Evolutionary conservation across 192 early-diverging fungal genomes (phyloP).

Genomic region (Linnemannia zychae): DNA sequence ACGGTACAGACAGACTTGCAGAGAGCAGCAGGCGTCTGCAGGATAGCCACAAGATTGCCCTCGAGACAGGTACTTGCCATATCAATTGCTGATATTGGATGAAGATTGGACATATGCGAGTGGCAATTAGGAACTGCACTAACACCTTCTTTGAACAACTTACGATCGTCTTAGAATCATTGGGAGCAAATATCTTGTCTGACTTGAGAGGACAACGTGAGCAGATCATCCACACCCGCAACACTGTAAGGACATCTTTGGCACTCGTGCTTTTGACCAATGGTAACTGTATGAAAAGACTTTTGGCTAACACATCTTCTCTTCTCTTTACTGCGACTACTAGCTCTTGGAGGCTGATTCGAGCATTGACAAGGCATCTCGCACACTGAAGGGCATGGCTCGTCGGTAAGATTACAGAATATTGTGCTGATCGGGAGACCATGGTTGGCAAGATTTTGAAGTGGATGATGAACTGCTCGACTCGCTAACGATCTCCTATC

Average conservation of each 20-base stretch:
- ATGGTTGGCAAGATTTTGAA: neutral
- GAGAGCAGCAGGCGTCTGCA: slow-evolving; percentile 85
- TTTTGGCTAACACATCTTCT: neutral
- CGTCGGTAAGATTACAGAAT: slow-evolving; percentile 68
- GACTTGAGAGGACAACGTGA: slow-evolving; percentile 90
- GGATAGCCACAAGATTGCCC: slow-evolving; percentile 88
- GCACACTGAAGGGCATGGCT: slow-evolving; percentile 80
- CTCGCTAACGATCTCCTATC: neutral
- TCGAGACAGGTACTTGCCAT: slow-evolving; percentile 80
- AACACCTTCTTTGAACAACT: neutral
- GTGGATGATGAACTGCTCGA: neutral
- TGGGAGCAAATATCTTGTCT: slow-evolving; percentile 88
- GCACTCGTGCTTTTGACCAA: too few species aligned
- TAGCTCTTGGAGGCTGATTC: slow-evolving; percentile 84
- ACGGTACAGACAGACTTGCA: slow-evolving; percentile 89
- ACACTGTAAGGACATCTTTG: slow-evolving; percentile 71
- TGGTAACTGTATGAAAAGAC: neutral
- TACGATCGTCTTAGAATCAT: slow-evolving; percentile 66
- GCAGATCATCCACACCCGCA: slow-evolving; percentile 87
- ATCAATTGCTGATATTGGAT: neutral
- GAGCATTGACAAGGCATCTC: slow-evolving; percentile 75
- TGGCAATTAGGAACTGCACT: neutral
- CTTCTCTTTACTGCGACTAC: neutral
- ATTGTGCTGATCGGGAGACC: too few species aligned
- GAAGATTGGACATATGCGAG: neutral